Base-by-base conservation (phyloP, 768 basidiomycete species). In the button mushroom (Agaricus bisporus) region DNA sequence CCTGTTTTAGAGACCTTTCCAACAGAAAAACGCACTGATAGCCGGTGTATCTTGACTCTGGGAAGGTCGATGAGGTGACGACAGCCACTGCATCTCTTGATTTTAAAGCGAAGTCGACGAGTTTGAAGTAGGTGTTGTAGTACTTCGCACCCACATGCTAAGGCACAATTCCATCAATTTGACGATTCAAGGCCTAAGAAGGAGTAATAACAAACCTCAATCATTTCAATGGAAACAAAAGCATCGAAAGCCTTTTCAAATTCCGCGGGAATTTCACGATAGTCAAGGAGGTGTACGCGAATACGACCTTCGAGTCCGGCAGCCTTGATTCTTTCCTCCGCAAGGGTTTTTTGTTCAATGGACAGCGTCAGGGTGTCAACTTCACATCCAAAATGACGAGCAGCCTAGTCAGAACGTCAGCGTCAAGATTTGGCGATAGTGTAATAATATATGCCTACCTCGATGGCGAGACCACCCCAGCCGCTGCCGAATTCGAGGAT, bases 391-490 rank as follows among this genome's bases (percentile, higher is more conserved):
- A 77, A 82, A 64, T 80, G 62, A 15, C 75, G 76, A 14, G 85
- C 86, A 49, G 88, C 88, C 83, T 87, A 52, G 11, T 56, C 41
- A 29, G 45, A 26, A 37, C 28, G 17, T 46, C 37, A 43, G 57
- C 45, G 56, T 36, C 48, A 56, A 25, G 38, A 28, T 48, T 29
- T 25, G 47, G 29, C 35, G 26, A 46, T 55, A 48, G 29, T 17
- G 37, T n/a, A 48, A 54, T 22, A 38, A n/a, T 37, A 59, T 8
- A 51, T 41, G 58, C 66, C 25, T 49, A 86, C 89, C 80, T 89
- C 84, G 54, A 95, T 95, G 11, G 91, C 89, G 42, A 95, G 76
- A 47, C 85, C 89, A 18, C 92, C 93, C 93, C 93, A 95, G n/a
- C 93, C 93, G 46, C 85, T 85, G 20, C 92, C 93, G 61, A 95